phyloP scores from a whole-genome alignment of 306 rosid species.

The Quercus dentata region DNA sequence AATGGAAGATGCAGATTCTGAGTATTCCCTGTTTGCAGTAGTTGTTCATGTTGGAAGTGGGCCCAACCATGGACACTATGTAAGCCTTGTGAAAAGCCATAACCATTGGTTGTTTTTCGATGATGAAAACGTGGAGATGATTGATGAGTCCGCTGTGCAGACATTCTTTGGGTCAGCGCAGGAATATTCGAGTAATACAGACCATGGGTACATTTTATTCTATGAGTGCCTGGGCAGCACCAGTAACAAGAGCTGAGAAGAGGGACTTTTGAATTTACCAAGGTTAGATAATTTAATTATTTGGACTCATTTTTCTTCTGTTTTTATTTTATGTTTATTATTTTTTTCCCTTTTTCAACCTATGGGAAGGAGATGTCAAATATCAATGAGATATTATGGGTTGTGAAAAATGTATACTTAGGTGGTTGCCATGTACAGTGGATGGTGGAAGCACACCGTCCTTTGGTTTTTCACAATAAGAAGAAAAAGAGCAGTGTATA shows the following conservation, averaged over 20 bases:
- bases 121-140: conserved; percentile 97
- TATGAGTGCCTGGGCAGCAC: conserved; percentile 78
- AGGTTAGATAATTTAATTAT: conserved; percentile 47
- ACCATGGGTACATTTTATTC: conserved; percentile 96
- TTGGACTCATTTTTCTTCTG: conserved; percentile 38
- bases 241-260: conserved; percentile 52
- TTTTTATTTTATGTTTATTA: conserved; percentile 34
- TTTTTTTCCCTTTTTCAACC: conserved; percentile 44
- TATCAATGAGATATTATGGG: conserved; percentile 57
- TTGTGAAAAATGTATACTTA: conserved; percentile 66
- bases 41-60: conserved; percentile 98
- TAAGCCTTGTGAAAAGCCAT: conserved; percentile 99
- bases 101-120: conserved; percentile 99
- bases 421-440: conserved; percentile 84
- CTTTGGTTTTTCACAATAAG: conserved; percentile 56
- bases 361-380: conserved; percentile 59
- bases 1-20: conserved; percentile 79
- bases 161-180: conserved; percentile 99
- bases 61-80: conserved; percentile 98
- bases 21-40: conserved; percentile 92
- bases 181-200: conserved; percentile 93
- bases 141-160: conserved; percentile 96
- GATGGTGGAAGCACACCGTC: conserved; percentile 53
- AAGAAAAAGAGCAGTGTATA: conserved; percentile 59
- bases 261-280: conserved; percentile 25